Evolutionary conservation across 305 asterid species (phyloP), one percentile per base, ranked within the genome.

Genomic region (Fraxinus latifolia): DNA sequence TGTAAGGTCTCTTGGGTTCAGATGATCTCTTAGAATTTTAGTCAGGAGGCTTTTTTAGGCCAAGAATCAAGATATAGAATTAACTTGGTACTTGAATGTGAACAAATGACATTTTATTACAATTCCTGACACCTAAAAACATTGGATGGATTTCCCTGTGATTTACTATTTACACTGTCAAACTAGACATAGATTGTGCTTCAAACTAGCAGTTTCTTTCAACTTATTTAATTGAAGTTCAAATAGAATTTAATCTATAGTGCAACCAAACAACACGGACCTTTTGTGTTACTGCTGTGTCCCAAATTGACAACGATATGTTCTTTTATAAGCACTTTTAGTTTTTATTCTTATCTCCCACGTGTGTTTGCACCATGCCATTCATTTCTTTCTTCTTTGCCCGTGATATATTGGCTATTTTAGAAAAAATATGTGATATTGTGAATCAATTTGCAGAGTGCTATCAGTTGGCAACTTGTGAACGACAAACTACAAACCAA

Each of bases 401-500:
- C 21, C 14, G 12, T 60, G 12, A 75, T 60, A 14, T 68, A 17
- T 23, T 83, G 75, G 76, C 36, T 60, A 8, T 78, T 17, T 71
- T 76, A 37, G 75, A 29, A 79, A 79, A 81, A 72, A 7, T 44
- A 81, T 76, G 60, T 65, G 12, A 74, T 27, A 82, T 15, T 67
- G 74, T 76, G 75, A 74, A 80, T 80, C 82, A 77, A 76, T 74
- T 80, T 81, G 88, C 90, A 93, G 97, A 86, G 79, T 93, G 97
- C 88, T 90, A 85, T 83, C 86, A 85, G 83, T 85, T 91, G 82
- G 97, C 96, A 37, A 91, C 89, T 62, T 93, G 97, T 86, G 90
- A 90, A 17, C 44, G 84, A 9, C 88, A 88, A 77, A 72, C 96
- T 6, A 82, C 81, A 23, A 93, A 91, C 84, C 97, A 93, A 82